Evolutionary conservation across 306 rosid species (phyloP), one percentile per base, ranked within the genome.

Genomic region (Castanea mollissima): DNA sequence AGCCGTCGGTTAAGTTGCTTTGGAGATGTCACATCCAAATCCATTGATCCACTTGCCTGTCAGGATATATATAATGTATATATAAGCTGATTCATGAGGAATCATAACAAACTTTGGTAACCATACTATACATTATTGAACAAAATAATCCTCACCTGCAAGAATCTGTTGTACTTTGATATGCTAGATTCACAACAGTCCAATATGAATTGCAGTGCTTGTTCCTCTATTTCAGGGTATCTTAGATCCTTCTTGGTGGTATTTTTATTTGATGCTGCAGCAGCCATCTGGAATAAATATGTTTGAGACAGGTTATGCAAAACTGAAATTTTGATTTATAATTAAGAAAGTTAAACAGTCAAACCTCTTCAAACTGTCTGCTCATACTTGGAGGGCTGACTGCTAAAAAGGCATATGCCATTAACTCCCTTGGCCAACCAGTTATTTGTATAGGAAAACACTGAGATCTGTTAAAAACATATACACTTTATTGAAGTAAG

Each of bases 11-110:
- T 95, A 74, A 92, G 96, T 82, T 87, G 97, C 85, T 92, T 92
- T 1, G 99, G 99, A 70, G 96, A 95, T 49, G 99, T 89, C 81
- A 95, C 91, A 29, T 95, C 98, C 81, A 95, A 86, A 84, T 95
- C 97, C 85, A 92, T 89, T 34, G 99, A 83, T 84, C 99, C 99
- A 90, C 99, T 92, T 81, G 75, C 92, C 99, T 92, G 88, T 75
- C 23, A 83, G 77, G 55, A 79, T 31, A 70, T 27, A 74, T 12
- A 19, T 7, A 63, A 78, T 79, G 73, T 68, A 54, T 60, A 67
- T 14, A 38, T 73, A 55, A n/a, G 69, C 20, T 67, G 76, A 7
- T 13, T 54, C 73, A 64, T 75, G 46, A 23, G 46, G 62, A 63
- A 19, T 44, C 10, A 60, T 69, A 49, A 74, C 60, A 78, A 5